Percentiles rank a stretch among this genome's conserved stretches.
phyloP scores from a whole-genome alignment of 805 yeast genomes.

The Zygosaccharomyces siamensis region DNA sequence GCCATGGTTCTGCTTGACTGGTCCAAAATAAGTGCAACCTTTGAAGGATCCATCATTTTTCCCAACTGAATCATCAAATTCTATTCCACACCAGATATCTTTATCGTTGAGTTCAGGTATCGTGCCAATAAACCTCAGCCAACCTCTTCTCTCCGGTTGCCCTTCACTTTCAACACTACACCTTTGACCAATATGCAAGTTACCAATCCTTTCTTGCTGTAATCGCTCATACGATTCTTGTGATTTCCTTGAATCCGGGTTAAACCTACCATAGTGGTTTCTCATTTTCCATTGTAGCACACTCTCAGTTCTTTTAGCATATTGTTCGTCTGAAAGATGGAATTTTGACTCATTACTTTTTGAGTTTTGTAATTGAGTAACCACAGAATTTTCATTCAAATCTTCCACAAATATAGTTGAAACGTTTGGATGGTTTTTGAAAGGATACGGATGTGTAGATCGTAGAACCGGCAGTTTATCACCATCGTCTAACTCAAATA shows the following conservation, averaged over 20 bases:
- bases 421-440: background rate
- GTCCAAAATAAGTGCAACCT: constrained; percentile 55
- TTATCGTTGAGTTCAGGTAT: constrained; percentile 50
- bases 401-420: constrained; percentile 47
- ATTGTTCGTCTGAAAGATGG: constrained; percentile 28
- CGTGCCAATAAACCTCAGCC: constrained; percentile 63
- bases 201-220: constrained; percentile 33
- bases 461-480: background rate
- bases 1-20: constrained; percentile 55
- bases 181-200: constrained; percentile 46
- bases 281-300: constrained; percentile 74
- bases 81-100: constrained; percentile 75
- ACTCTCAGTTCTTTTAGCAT: constrained; percentile 54
- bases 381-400: constrained; percentile 47
- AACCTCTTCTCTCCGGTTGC: constrained; percentile 51
- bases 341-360: constrained; percentile 15
- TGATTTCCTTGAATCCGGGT: constrained; percentile 43
- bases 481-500: constrained; percentile 9
- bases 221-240: constrained; percentile 25
- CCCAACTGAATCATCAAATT: constrained; percentile 81
- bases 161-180: constrained; percentile 40
- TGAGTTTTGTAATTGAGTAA: constrained; percentile 35
- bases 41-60: constrained; percentile 76
- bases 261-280: constrained; percentile 66
- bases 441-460: background rate